Conservation (phyloP, 1,139 yeast genomes). For the Lodderomyces elongisporus region DNA sequence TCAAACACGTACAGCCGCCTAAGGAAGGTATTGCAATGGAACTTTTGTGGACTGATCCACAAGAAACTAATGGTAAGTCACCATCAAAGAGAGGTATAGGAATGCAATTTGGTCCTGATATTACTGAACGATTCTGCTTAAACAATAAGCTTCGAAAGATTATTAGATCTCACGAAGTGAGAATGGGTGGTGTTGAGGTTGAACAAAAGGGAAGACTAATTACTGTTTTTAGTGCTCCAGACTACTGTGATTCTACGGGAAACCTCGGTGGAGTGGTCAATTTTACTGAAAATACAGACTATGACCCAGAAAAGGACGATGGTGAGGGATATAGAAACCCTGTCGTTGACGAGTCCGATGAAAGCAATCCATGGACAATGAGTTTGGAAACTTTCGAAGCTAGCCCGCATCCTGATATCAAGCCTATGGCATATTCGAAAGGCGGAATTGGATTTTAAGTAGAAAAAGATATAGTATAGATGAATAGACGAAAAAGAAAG, state of each 20-base stretch:
- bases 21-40: conserved; percentile 94
- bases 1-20: conserved; percentile 73
- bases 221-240: conserved; percentile 96
- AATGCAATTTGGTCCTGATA: conserved; percentile 93
- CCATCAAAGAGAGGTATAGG: conserved; percentile 95
- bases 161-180: conserved; percentile 91
- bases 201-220: conserved; percentile 84
- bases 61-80: conserved; percentile 66
- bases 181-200: conserved; percentile 82
- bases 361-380: conserved; percentile 46
- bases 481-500: conserved; percentile 4
- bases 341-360: too few species aligned
- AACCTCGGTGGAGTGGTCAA: conserved; percentile 87
- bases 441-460: conserved; percentile 44
- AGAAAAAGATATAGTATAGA: not conserved
- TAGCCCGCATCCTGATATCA: conserved; percentile 84
- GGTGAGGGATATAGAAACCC: conserved; percentile 54
- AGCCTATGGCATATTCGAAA: conserved; percentile 95
- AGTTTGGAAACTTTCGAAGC: conserved; percentile 63
- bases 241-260: conserved; percentile 90
- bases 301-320: conserved; percentile 28
- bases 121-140: conserved; percentile 74
- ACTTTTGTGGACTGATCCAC: conserved; percentile 97
- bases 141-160: conserved; percentile 69
- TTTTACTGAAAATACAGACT: conserved; percentile 35